Percentiles rank a stretch among this genome's conserved stretches.
Evolutionary conservation across 345 rosid genomes (phyloP).

Genomic region (Boechera stricta): DNA sequence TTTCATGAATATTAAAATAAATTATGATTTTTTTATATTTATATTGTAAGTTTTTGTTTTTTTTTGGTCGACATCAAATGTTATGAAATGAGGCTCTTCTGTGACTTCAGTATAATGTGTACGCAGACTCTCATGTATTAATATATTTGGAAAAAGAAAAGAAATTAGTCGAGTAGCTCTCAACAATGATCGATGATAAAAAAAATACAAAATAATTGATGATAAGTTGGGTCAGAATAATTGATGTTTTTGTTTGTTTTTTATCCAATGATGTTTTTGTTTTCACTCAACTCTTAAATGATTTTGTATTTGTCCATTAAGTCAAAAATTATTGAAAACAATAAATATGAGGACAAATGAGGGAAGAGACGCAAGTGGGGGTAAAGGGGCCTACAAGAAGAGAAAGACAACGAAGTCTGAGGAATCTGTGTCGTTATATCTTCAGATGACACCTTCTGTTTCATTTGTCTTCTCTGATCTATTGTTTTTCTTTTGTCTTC

Average conservation of each 20-base stretch:
- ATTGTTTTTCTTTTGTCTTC: not conserved
- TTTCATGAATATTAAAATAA: not conserved
- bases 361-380: conserved; percentile 42
- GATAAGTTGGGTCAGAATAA: conserved; percentile 34
- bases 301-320: conserved; percentile 33
- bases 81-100: not conserved
- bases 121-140: not conserved
- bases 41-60: too few species aligned
- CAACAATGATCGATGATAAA: conserved; percentile 1
- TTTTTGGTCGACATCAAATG: not conserved
- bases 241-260: conserved; percentile 10
- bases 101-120: too few species aligned
- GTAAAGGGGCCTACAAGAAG: conserved; percentile 37
- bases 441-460: conserved; percentile 38
- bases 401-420: conserved; percentile 48
- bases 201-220: not conserved
- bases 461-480: conserved; percentile 35
- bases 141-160: not conserved
- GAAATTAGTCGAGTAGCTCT: not conserved
- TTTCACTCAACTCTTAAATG: conserved; percentile 29
- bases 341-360: conserved; percentile 19
- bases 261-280: conserved; percentile 23
- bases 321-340: not conserved
- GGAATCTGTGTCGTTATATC: conserved; percentile 68
- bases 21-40: too few species aligned